A percentile compares a stretch with the other conserved stretches of the same genome.
Evolutionary conservation across 2,329 filamentous ascomycete species (phyloP).

Genomic region (Curvularia verruculosa): DNA sequence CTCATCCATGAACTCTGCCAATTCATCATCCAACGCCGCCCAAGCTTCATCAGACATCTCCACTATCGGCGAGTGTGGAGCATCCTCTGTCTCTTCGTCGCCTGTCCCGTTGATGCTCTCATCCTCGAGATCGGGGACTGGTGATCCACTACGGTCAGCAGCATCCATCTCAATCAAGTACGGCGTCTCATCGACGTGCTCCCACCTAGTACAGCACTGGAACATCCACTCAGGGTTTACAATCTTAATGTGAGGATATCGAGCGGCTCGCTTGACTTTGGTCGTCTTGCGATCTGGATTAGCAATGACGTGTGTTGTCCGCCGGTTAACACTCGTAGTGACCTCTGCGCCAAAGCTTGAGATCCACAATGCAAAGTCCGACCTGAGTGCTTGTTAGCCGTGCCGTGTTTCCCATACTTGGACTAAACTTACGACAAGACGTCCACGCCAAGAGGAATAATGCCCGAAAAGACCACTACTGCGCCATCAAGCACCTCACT

Average conservation of each 20-base stretch:
- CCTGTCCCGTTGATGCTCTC: constrained; percentile 51
- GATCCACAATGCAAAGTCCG: constrained; percentile 87
- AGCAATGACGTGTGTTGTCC: constrained; percentile 73
- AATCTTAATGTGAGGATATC: constrained; percentile 82
- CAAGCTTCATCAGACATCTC: constrained; percentile 47
- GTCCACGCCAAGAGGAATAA: constrained; percentile 82
- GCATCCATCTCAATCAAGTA: constrained; percentile 81
- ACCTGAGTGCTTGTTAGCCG: constrained; percentile 50
- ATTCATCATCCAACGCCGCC: constrained; percentile 68
- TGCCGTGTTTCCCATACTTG: too few species aligned
- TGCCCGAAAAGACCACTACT: constrained; percentile 85
- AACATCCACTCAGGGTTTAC: constrained; percentile 90
- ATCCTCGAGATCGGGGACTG: constrained; percentile 52
- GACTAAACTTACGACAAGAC: constrained; percentile 62
- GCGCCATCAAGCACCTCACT: constrained; percentile 73
- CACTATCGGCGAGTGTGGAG: constrained; percentile 29
- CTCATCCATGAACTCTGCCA: constrained; percentile 72
- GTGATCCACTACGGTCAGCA: constrained; percentile 58
- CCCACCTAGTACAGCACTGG: constrained; percentile 84
- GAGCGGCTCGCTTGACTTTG: constrained; percentile 86
- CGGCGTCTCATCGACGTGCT: constrained; percentile 74
- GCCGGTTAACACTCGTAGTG: constrained; percentile 60
- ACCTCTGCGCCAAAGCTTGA: constrained; percentile 82
- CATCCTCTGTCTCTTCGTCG: constrained; percentile 44
- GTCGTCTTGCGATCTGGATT: constrained; percentile 76